phyloP scores from a whole-genome alignment of 768 basidiomycete species.

The Rhodotorula paludigena region DNA sequence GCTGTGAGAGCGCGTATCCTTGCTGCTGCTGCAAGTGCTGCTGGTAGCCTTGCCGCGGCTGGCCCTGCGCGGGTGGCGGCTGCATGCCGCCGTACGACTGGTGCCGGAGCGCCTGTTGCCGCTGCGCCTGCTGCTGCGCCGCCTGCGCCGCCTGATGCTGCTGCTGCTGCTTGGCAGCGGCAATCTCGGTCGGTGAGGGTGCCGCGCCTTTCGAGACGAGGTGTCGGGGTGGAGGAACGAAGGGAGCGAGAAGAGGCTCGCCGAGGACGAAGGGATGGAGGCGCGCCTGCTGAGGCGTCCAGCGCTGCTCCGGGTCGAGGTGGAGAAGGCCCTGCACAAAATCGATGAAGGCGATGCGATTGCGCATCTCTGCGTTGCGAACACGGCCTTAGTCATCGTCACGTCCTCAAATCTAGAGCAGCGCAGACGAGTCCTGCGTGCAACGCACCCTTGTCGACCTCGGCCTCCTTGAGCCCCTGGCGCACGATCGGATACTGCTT shows the following conservation, averaged over 20 bases:
- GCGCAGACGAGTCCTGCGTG: background rate
- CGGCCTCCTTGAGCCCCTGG: constrained; percentile 85
- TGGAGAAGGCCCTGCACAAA: constrained; percentile 92
- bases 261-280: constrained; percentile 97
- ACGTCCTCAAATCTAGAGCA: background rate
- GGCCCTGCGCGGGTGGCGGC: constrained; percentile 80
- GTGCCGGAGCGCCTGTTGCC: background rate
- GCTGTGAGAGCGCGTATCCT: constrained; percentile 8
- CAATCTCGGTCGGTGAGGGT: constrained; percentile 10
- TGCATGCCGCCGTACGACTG: constrained; percentile 73
- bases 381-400: background rate
- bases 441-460: constrained; percentile 44
- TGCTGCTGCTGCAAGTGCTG: constrained; percentile 36
- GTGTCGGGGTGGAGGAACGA: constrained; percentile 38
- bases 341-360: constrained; percentile 90
- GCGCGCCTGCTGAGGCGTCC: constrained; percentile 94
- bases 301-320: constrained; percentile 87
- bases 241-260: constrained; percentile 67
- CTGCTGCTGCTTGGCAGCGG: constrained; percentile 48
- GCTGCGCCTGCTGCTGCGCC: background rate
- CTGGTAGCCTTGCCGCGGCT: constrained; percentile 55
- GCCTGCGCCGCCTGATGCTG: background rate
- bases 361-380: constrained; percentile 69
- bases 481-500: constrained; percentile 85
- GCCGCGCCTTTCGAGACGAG: constrained; percentile 7